Base-by-base conservation (phyloP, 176 grass and related monocot species). In the Triticum urartu region DNA sequence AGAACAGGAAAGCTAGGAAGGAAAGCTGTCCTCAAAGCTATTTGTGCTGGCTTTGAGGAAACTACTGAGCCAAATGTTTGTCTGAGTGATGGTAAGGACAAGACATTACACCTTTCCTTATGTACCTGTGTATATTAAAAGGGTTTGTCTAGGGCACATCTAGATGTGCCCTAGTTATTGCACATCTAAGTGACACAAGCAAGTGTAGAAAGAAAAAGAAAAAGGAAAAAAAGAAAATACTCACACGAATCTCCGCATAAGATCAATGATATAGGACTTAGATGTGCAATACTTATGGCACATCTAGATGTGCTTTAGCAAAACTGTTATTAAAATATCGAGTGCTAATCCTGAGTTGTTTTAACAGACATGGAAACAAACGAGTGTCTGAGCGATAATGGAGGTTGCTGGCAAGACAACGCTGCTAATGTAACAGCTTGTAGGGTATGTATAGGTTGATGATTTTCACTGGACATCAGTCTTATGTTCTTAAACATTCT, bases 11-110 rank as follows among this genome's bases (percentile, higher is more conserved):
- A 98, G 80, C 82, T 98, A 48, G 93, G 92, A 79, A 92, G 91
- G 79, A 94, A 98, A 92, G 93, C 96, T 95, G 93, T 98, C 38
- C 80, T 98, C 34, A 98, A 98, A 89, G 96, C 96, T 86, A 84
- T 95, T 79, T 98, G 96, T 94, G 86, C 93, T 94, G 96, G 96
- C 80, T 98, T 95, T 91, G 91, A 95, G 67, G 96, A 98, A 92
- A 95, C 96, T 93, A 98, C 96, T 50, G 96, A 98, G 88, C 96
- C 96, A 72, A 87, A 94, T 88, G 96, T 90, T 88, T 98, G 96
- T 88, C 88, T 98, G 85, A 95, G 84, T 80, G 90, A 98, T 61
- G 96, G 96, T 98, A 87, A 64, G 69, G 48, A 77, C 42, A 72
- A 83, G 17, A 66, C 60, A 85, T n/a, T 79, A 15, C 64, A 67